Evolutionary conservation across 169 alveolate species (phyloP), one percentile per base, ranked within the genome.

Genomic region (Neospora caninum): DNA sequence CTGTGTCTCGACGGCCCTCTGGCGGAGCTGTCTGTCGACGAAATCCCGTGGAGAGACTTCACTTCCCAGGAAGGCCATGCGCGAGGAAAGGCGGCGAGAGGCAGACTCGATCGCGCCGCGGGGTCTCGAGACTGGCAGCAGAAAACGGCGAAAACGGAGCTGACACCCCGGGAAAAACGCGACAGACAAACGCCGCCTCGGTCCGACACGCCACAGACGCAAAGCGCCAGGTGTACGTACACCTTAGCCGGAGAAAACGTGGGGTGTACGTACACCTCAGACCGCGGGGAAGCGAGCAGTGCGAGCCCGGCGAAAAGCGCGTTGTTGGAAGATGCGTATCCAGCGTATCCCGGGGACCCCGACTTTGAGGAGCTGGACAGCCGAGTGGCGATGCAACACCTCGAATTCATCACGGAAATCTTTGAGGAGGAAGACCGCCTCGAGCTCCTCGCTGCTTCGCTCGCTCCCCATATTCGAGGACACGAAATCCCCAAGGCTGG

Each of bases 391-490:
- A 22, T 64, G 73, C 73, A 64, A n/a, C 39, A 73, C 53, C 80
- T 58, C 25, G 69, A 88, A n/a, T 64, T 88, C 43, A 84, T 84
- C 73, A 49, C 91, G 16, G 91, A 84, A 4, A 45, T 49, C 43
- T 84, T 39, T 45, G 58, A 16, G 36, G 91, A 84, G 73, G 36
- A 25, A 31, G 9, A 38, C 31, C 69, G 78, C 1, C 43, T 84
- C 43, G 91, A 84, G 73, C 78, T 84, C 42, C 91, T 84, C 45
- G 91, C 58, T 2, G 69, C 91, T 25, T 84, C 91, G 6, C 49
- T 84, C 43, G 91, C 91, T 7, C 91, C 91, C 39, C 43, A 42
- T 41, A 84, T 84, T n/a, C 69, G 38, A 0, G 91, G 91, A 31
- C 38, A 49, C 6, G 64, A 84, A 6, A 45, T 84, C 39, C 29